phyloP scores from a whole-genome alignment of 208 protist species.

The Endotrypanum monterogeii region DNA sequence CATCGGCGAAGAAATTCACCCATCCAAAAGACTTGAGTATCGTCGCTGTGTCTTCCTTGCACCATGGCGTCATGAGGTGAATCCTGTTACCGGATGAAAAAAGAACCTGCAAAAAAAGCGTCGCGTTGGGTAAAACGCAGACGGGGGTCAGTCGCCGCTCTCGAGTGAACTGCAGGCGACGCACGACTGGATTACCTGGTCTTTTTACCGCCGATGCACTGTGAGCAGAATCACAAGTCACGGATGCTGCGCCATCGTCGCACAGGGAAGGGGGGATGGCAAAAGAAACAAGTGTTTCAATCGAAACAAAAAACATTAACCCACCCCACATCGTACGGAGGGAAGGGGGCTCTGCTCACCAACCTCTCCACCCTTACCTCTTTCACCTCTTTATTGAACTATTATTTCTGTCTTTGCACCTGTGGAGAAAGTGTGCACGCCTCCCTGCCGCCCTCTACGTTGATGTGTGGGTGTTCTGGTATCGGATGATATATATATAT shows the following conservation, averaged over 20 bases:
- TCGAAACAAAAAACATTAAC: conserved; percentile 71
- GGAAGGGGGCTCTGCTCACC: neutral
- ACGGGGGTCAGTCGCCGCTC: conserved; percentile 29
- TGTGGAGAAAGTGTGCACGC: too few relatives aligned
- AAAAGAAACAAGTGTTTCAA: conserved; percentile 59
- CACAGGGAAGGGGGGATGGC: conserved; percentile 11
- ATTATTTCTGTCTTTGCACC: neutral
- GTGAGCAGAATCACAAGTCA: neutral
- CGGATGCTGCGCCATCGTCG: neutral
- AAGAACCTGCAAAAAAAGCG: conserved; percentile 70
- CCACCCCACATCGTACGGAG: conserved; percentile 42
- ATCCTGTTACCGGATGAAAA: conserved; percentile 55
- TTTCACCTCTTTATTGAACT: neutral
- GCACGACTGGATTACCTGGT: conserved; percentile 50
- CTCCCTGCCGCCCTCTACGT: too few relatives aligned
- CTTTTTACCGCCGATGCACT: conserved; percentile 13
- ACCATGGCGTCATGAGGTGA: conserved; percentile 57
- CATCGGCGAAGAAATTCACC: conserved; percentile 42
- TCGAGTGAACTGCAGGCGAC: conserved; percentile 13
- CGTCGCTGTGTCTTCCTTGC: conserved; percentile 29
- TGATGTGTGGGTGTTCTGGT: too few relatives aligned
- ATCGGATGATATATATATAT: too few relatives aligned
- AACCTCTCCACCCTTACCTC: too few relatives aligned
- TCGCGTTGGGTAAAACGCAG: conserved; percentile 56
- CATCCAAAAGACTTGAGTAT: conserved; percentile 58